A percentile compares a stretch with the other conserved stretches of the same genome.
Evolutionary conservation across 108 stramenopile genomes (phyloP).

Genomic region (Nitzschia putrida): DNA sequence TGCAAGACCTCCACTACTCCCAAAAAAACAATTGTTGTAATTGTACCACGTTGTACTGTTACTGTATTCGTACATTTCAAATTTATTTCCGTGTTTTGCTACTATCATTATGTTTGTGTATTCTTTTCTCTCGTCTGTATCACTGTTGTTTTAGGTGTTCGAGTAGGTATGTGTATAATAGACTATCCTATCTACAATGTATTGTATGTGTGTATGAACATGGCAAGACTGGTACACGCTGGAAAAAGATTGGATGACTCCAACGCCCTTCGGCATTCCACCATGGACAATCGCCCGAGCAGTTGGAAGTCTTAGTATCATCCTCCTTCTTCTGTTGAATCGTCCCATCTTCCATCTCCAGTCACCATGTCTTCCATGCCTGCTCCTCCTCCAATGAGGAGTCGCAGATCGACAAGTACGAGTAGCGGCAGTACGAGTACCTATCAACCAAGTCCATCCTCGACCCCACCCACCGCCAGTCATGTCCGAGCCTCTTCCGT

Average conservation of each 20-base stretch:
- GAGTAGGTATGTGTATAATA: neutral
- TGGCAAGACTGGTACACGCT: too few relatives aligned
- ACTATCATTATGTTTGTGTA: neutral
- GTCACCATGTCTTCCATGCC: constrained; percentile 8
- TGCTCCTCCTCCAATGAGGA: neutral
- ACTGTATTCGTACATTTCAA: neutral
- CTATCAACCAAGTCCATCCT: constrained; percentile 5
- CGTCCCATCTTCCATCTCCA: neutral
- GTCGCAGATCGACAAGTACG: neutral
- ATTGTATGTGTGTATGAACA: too few relatives aligned
- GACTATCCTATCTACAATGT: too few relatives aligned
- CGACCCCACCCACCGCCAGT: neutral
- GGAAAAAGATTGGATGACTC: too few relatives aligned
- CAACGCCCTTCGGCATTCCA: too few relatives aligned
- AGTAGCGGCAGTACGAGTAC: constrained; percentile 10
- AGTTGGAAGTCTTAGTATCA: too few relatives aligned
- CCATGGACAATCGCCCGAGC: too few relatives aligned
- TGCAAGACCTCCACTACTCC: neutral
- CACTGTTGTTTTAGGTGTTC: neutral
- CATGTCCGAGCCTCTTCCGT: neutral
- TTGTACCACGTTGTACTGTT: too few relatives aligned
- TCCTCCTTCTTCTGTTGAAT: neutral
- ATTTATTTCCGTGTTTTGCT: neutral
- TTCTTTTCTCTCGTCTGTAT: neutral
- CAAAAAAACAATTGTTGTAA: too few relatives aligned